Percentiles rank a stretch among this genome's conserved stretches.
These are phyloP conservation scores for Alopecurus myosuroides DNA, from an alignment of 176 grass and related monocot species.

Conservation along the genomic window DNA sequence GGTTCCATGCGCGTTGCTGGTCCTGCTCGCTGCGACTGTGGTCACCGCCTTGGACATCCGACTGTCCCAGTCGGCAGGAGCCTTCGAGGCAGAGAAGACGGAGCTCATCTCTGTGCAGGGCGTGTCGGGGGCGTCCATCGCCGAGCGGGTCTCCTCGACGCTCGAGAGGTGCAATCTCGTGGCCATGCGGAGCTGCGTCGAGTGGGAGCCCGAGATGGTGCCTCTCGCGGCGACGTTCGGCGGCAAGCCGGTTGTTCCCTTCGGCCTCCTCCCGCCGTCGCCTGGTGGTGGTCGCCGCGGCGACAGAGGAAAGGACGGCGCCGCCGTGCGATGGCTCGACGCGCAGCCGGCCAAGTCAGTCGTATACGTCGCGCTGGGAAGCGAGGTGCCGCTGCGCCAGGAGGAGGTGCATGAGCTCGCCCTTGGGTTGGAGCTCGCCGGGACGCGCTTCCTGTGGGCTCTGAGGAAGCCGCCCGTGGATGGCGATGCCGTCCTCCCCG, in stretches of 20 bases:
- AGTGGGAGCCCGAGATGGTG: slow-evolving; percentile 1
- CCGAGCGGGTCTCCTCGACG: not conserved
- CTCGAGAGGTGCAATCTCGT: not conserved
- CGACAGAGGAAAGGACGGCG: not conserved
- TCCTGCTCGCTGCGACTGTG: not conserved
- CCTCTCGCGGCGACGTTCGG: not conserved
- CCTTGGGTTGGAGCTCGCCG: not conserved
- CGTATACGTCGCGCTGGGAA: slow-evolving; percentile 2
- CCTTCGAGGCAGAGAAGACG: not conserved
- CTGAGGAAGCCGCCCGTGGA: not conserved
- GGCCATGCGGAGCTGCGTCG: slow-evolving; percentile 7
- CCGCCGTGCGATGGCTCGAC: not conserved
- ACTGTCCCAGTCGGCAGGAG: not conserved
- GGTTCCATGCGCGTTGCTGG: not conserved
- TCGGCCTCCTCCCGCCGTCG: not conserved
- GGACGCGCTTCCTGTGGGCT: slow-evolving; percentile 16
- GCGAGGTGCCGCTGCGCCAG: not conserved
- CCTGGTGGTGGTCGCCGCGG: not conserved
- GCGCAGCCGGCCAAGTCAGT: not conserved
- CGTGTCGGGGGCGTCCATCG: not conserved
- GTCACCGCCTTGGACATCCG: not conserved
- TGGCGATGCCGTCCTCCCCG: not conserved
- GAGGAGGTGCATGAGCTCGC: slow-evolving; percentile 1
- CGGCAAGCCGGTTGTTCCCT: slow-evolving; percentile 1
- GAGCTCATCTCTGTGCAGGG: not conserved